Evolutionary conservation across 1,139 yeast species (phyloP).

Genomic region (Debaryomyces subglobosus): DNA sequence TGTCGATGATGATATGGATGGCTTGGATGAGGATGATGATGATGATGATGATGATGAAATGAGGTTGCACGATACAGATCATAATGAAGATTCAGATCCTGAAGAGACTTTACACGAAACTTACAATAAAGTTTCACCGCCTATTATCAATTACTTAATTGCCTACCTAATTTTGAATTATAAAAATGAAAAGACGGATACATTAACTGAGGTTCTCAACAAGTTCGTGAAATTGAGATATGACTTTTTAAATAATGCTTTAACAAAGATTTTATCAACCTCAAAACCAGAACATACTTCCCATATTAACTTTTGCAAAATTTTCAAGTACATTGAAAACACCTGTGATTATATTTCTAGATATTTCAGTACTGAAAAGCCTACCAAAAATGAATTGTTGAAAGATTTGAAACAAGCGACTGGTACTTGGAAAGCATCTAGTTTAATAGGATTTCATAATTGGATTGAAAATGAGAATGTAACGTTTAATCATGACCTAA

Average conservation of each 20-base stretch:
- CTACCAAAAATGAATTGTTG: slow-evolving; percentile 23
- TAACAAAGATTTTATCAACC: slow-evolving; percentile 13
- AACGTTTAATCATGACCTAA: slow-evolving; percentile 17
- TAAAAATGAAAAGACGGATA: slow-evolving; percentile 19
- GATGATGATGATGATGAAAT: slow-evolving; percentile 16
- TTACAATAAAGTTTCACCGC: slow-evolving; percentile 28
- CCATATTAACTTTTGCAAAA: slow-evolving; percentile 28
- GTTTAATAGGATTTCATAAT: slow-evolving; percentile 31
- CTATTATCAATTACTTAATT: slow-evolving; percentile 38
- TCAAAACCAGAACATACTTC: neutral
- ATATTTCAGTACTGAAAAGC: slow-evolving; percentile 24
- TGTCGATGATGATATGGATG: slow-evolving; percentile 23
- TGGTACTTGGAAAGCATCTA: slow-evolving; percentile 32
- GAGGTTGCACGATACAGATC: slow-evolving; percentile 5
- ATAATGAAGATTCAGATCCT: slow-evolving; percentile 3
- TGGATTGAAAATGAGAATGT: slow-evolving; percentile 30
- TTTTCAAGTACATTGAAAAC: slow-evolving; percentile 38
- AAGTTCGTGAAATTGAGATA: slow-evolving; percentile 31
- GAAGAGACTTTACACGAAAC: slow-evolving; percentile 9
- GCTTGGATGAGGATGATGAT: slow-evolving; percentile 19
- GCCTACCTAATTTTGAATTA: slow-evolving; percentile 35
- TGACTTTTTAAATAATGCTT: slow-evolving; percentile 20
- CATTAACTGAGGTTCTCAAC: slow-evolving; percentile 24
- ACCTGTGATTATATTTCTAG: slow-evolving; percentile 32
- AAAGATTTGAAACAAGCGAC: slow-evolving; percentile 22